Percentiles rank a stretch among this genome's conserved stretches.
These are phyloP conservation scores for Calonectria pseudoturangicola DNA, from an alignment of 2,329 filamentous ascomycete genomes.

Conservation along the genomic window DNA sequence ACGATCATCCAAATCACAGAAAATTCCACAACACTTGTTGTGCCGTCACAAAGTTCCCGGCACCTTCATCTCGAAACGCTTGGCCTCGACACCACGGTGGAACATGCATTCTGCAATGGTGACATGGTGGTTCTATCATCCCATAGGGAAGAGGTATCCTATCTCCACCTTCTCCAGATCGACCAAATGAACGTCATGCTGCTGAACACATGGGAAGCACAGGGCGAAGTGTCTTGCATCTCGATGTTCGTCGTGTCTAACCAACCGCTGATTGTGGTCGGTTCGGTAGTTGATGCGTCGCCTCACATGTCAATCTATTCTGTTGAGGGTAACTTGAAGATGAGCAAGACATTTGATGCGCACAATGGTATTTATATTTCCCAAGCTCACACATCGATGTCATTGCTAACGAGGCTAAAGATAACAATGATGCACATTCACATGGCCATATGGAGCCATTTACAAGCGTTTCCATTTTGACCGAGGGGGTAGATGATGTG, in stretches of 20 bases:
- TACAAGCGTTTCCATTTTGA: slow-evolving; percentile 65
- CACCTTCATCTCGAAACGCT: not conserved
- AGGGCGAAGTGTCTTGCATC: slow-evolving; percentile 71
- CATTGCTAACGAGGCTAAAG: slow-evolving; percentile 38
- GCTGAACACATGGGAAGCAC: slow-evolving; percentile 58
- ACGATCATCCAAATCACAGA: slow-evolving; percentile 74
- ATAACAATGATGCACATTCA: not conserved
- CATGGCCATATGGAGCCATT: slow-evolving; percentile 62
- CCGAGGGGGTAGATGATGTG: slow-evolving; percentile 51
- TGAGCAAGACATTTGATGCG: slow-evolving; percentile 38
- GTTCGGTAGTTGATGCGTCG: slow-evolving; percentile 57
- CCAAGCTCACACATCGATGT: not conserved
- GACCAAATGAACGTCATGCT: slow-evolving; percentile 58
- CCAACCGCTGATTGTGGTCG: slow-evolving; percentile 57
- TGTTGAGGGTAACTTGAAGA: slow-evolving; percentile 50
- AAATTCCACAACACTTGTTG: slow-evolving; percentile 63
- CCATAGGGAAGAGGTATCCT: slow-evolving; percentile 60
- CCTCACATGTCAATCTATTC: slow-evolving; percentile 60
- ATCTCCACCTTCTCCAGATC: slow-evolving; percentile 63
- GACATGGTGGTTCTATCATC: slow-evolving; percentile 66
- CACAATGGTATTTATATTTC: slow-evolving; percentile 40
- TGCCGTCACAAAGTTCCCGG: slow-evolving; percentile 60
- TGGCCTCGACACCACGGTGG: slow-evolving; percentile 54
- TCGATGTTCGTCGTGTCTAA: slow-evolving; percentile 56
- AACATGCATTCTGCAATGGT: slow-evolving; percentile 65